Percentiles rank a stretch among this genome's conserved stretches.
Evolutionary conservation across 768 basidiomycete genomes (phyloP).

Genomic region (Leccinum rimulosum): DNA sequence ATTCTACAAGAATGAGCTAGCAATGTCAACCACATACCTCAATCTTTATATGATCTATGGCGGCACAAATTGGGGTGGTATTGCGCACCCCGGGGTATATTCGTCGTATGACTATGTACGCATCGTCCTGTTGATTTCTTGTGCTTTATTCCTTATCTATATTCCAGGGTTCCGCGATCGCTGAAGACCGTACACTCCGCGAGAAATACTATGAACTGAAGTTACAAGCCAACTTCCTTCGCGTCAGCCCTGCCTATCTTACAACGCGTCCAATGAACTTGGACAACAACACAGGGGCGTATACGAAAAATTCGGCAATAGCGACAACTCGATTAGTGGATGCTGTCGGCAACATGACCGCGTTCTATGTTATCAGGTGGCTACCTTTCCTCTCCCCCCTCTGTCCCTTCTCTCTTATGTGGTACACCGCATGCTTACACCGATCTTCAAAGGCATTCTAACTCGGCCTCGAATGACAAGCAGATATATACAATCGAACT

Average conservation of each 20-base stretch:
- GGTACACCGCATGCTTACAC: conserved; percentile 1
- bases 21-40: conserved; percentile 21
- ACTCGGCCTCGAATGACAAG: conserved; percentile 8
- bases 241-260: conserved; percentile 48
- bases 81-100: conserved; percentile 54
- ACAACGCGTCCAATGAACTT: conserved; percentile 47
- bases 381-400: neutral
- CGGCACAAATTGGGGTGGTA: conserved; percentile 62
- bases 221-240: conserved; percentile 49
- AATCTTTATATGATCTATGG: conserved; percentile 61
- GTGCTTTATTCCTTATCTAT: neutral
- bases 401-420: neutral
- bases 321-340: conserved; percentile 50
- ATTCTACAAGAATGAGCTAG: conserved; percentile 22
- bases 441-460: conserved; percentile 13
- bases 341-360: conserved; percentile 45
- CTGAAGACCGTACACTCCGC: conserved; percentile 49
- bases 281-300: conserved; percentile 39
- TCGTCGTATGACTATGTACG: conserved; percentile 60
- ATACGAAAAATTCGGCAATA: conserved; percentile 46
- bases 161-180: conserved; percentile 45
- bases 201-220: conserved; percentile 56
- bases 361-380: conserved; percentile 41
- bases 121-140: neutral
- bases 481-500: conserved; percentile 38